A percentile compares a stretch with the other conserved stretches of the same genome.
These are phyloP conservation scores for Niveomyces coronatus DNA, from an alignment of 2,329 filamentous ascomycete genomes.

Conservation along the genomic window DNA sequence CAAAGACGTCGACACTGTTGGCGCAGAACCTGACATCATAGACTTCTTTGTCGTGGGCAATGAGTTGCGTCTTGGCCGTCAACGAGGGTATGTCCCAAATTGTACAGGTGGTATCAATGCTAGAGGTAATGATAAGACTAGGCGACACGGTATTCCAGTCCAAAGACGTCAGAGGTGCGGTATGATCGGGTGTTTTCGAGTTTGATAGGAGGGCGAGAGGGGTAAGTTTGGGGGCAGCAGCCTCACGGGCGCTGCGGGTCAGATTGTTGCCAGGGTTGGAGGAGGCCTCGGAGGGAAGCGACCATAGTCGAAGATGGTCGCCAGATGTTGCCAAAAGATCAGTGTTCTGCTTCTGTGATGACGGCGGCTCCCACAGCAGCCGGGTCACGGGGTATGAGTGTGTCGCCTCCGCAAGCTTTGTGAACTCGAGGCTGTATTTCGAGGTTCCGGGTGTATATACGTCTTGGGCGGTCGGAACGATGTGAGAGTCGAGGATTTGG, in stretches of 20 bases:
- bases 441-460: constrained; percentile 59
- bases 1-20: constrained; percentile 96
- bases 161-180: constrained; percentile 86
- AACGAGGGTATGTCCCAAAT: constrained; percentile 99
- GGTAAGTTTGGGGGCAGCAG: constrained; percentile 68
- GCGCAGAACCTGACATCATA: constrained; percentile 98
- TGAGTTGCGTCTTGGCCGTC: constrained; percentile 95
- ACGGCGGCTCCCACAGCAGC: constrained; percentile 91
- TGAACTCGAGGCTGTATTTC: constrained; percentile 76
- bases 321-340: constrained; percentile 92
- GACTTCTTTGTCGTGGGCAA: constrained; percentile 97
- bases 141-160: constrained; percentile 98
- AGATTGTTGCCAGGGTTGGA: constrained; percentile 53
- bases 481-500: constrained; percentile 88
- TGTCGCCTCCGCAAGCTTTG: constrained; percentile 88
- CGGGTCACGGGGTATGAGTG: constrained; percentile 96
- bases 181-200: constrained; percentile 97
- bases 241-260: constrained; percentile 47
- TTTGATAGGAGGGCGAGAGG: constrained; percentile 90
- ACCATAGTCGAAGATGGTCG: constrained; percentile 90
- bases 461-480: constrained; percentile 58
- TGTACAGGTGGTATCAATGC: constrained; percentile 97
- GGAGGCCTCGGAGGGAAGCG: constrained; percentile 62
- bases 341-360: constrained; percentile 87
- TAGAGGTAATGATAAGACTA: constrained; percentile 95